Conservation (phyloP, 2,329 filamentous ascomycete genomes). For the Colletotrichum tanaceti region DNA sequence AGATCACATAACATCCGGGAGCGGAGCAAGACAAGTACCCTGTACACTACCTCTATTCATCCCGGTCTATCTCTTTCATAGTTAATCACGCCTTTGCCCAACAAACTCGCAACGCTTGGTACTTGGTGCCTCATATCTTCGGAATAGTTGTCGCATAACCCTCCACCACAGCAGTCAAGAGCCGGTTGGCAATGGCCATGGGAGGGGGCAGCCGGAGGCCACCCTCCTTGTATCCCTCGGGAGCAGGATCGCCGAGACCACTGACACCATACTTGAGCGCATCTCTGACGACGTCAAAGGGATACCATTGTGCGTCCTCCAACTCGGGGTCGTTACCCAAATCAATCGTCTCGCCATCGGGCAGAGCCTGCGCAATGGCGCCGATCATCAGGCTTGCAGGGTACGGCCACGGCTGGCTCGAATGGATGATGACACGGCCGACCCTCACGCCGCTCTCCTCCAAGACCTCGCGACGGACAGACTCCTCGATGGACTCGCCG, state of each 20-base stretch:
- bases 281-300: slow-evolving; percentile 80
- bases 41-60: slow-evolving; percentile 34
- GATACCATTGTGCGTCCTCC: slow-evolving; percentile 90
- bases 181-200: slow-evolving; percentile 92
- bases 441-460: slow-evolving; percentile 84
- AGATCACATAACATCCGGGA: background rate
- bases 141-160: slow-evolving; percentile 72
- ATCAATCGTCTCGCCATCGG: slow-evolving; percentile 80
- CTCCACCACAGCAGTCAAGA: slow-evolving; percentile 82
- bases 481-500: slow-evolving; percentile 86
- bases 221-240: slow-evolving; percentile 78
- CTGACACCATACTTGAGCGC: slow-evolving; percentile 77
- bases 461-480: slow-evolving; percentile 85
- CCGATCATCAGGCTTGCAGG: slow-evolving; percentile 88
- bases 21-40: background rate
- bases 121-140: slow-evolving; percentile 58
- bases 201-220: slow-evolving; percentile 82
- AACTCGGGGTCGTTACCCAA: slow-evolving; percentile 91
- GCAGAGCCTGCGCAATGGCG: slow-evolving; percentile 86
- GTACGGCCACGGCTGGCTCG: slow-evolving; percentile 89
- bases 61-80: slow-evolving; percentile 45
- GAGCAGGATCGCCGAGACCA: slow-evolving; percentile 72
- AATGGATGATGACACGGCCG: slow-evolving; percentile 83
- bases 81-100: slow-evolving; percentile 33
- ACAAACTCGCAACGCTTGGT: background rate